phyloP scores from a whole-genome alignment of 2,329 filamentous ascomycete species.

The Rugonectria rugulosa region DNA sequence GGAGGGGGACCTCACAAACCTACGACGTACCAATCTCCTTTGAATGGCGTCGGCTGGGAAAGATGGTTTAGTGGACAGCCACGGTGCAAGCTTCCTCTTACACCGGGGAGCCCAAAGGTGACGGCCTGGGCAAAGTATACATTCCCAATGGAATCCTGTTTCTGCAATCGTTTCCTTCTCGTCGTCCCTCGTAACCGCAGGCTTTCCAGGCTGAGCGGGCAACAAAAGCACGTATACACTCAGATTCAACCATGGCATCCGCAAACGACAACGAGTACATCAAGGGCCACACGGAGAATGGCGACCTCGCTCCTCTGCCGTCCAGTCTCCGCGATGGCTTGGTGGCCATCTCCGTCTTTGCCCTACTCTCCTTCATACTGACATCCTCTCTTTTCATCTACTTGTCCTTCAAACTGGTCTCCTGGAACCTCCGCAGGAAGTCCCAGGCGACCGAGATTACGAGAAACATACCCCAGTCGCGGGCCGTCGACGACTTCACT shows the following conservation, averaged over 20 bases:
- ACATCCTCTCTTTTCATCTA: conserved; percentile 40
- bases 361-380: conserved; percentile 40
- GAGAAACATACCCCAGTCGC: conserved; percentile 23
- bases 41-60: neutral
- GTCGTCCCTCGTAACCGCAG: neutral
- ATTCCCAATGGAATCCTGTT: neutral
- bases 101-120: neutral
- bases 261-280: conserved; percentile 18
- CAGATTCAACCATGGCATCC: conserved; percentile 21
- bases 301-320: conserved; percentile 33
- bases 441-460: conserved; percentile 19
- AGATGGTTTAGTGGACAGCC: neutral
- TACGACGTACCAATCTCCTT: neutral
- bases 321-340: conserved; percentile 34
- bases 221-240: conserved; percentile 5
- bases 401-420: conserved; percentile 38
- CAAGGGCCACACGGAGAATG: conserved; percentile 20
- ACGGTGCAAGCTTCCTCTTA: neutral
- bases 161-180: neutral
- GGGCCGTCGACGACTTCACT: conserved; percentile 40
- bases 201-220: too few species aligned
- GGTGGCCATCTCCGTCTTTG: conserved; percentile 39
- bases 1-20: conserved; percentile 3
- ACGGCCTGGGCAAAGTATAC: neutral
- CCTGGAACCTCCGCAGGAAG: conserved; percentile 32